A percentile compares a stretch with the other conserved stretches of the same genome.
phyloP scores from a whole-genome alignment of 2,329 filamentous ascomycete species.

The Biscogniauxia marginata region DNA sequence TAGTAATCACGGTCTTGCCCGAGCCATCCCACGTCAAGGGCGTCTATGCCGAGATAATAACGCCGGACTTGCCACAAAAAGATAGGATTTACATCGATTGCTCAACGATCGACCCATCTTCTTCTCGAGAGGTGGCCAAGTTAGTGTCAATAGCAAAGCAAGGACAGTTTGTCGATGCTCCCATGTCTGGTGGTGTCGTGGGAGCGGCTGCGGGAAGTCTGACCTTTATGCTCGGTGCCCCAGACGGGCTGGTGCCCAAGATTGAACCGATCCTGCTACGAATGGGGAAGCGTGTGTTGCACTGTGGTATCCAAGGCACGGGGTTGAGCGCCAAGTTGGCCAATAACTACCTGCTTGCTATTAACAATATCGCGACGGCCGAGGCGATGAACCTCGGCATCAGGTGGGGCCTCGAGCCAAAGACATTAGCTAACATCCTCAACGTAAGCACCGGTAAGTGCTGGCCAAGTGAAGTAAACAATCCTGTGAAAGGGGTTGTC shows the following conservation, averaged over 20 bases:
- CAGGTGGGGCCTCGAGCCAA: constrained; percentile 57
- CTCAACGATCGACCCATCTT: constrained; percentile 91
- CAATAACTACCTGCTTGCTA: constrained; percentile 93
- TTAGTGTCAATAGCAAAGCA: constrained; percentile 62
- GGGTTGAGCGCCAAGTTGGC: constrained; percentile 91
- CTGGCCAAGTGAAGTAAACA: constrained; percentile 96
- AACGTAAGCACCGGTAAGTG: constrained; percentile 92
- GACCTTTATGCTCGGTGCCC: constrained; percentile 91
- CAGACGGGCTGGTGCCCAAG: constrained; percentile 57
- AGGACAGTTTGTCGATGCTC: constrained; percentile 86
- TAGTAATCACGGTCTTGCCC: constrained; percentile 83
- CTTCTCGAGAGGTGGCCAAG: constrained; percentile 75
- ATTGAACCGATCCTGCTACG: constrained; percentile 68
- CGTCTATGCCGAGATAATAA: constrained; percentile 76
- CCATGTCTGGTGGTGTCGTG: constrained; percentile 95
- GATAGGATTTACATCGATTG: constrained; percentile 88
- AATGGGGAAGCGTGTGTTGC: constrained; percentile 86
- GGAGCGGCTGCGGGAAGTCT: constrained; percentile 84
- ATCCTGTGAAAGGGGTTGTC: constrained; percentile 84
- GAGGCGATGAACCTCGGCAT: constrained; percentile 68
- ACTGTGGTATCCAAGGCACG: constrained; percentile 80
- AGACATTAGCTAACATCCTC: constrained; percentile 77
- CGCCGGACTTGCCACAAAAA: constrained; percentile 48
- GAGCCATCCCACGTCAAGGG: constrained; percentile 83
- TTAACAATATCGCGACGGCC: constrained; percentile 79